A percentile compares a stretch with the other conserved stretches of the same genome.
Evolutionary conservation across 1,284 basidiomycete species (phyloP).

Genomic region (Anthracocystis panici-leucophaei): DNA sequence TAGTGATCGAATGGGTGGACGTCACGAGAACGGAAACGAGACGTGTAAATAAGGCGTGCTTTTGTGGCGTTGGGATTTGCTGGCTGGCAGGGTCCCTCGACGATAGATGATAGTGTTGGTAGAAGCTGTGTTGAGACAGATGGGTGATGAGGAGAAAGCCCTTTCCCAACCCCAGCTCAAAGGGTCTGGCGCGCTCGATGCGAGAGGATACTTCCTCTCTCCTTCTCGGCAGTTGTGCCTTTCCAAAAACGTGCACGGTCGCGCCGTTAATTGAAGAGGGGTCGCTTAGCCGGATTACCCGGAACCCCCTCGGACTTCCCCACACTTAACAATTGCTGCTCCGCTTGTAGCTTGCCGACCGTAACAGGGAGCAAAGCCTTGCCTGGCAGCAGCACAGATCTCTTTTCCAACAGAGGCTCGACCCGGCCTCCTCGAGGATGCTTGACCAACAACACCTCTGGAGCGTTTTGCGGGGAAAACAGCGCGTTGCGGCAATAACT

Average conservation of each 20-base stretch:
- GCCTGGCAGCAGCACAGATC: constrained; percentile 2
- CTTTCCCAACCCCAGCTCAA: neutral
- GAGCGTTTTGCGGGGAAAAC: constrained; percentile 4
- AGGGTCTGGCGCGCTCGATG: constrained; percentile 20
- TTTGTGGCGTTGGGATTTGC: neutral
- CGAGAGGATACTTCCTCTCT: neutral
- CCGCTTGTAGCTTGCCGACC: constrained; percentile 1
- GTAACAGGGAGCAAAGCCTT: neutral
- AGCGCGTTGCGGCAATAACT: constrained; percentile 2
- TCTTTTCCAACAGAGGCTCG: too few species aligned
- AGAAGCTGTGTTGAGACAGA: neutral
- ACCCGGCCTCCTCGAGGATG: too few species aligned
- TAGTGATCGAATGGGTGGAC: neutral
- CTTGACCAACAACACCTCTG: too few species aligned
- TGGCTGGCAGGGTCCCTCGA: neutral
- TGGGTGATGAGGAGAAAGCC: neutral
- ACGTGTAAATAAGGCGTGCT: neutral
- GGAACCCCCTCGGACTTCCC: constrained; percentile 13
- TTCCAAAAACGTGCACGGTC: constrained; percentile 4
- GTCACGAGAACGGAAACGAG: neutral
- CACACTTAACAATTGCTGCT: neutral
- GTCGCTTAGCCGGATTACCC: constrained; percentile 44
- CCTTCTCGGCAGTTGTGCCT: constrained; percentile 1
- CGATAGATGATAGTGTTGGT: neutral
- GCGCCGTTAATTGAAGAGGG: neutral